These are phyloP conservation scores for Mitragyna speciosa DNA, from an alignment of 257 asterid genomes.

Conservation along the genomic window DNA sequence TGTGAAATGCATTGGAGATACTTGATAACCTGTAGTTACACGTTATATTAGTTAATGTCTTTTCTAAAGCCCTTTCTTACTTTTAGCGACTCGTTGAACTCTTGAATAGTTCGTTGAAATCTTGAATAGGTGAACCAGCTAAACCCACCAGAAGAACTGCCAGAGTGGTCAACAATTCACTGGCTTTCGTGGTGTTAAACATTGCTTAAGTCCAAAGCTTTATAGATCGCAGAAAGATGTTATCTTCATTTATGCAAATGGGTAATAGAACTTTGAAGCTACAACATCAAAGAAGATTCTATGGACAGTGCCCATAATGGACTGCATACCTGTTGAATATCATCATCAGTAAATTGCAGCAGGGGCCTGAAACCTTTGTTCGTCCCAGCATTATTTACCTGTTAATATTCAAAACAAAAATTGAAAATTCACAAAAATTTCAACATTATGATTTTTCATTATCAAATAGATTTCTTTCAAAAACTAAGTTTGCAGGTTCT, in stretches of 20 bases:
- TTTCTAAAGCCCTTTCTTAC: background rate
- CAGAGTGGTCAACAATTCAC: background rate
- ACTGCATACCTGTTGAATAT: slow-evolving; percentile 71
- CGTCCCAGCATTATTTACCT: slow-evolving; percentile 97
- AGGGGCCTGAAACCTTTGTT: slow-evolving; percentile 98
- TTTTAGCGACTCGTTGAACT: background rate
- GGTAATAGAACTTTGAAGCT: background rate
- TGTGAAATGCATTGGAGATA: background rate
- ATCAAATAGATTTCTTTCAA: background rate
- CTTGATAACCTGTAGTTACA: background rate
- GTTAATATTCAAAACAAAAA: slow-evolving; percentile 11
- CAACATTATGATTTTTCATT: background rate
- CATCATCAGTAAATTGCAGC: slow-evolving; percentile 75
- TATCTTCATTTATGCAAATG: background rate
- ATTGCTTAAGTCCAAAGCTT: background rate
- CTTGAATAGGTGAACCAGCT: background rate
- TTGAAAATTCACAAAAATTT: background rate
- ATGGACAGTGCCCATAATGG: background rate
- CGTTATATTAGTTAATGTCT: background rate
- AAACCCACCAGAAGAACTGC: background rate
- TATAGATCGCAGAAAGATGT: too few relatives aligned
- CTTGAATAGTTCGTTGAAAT: background rate
- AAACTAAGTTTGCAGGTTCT: background rate
- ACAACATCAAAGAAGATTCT: background rate
- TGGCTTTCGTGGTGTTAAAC: background rate